A percentile compares a stretch with the other conserved stretches of the same genome.
Evolutionary conservation across 2,329 filamentous ascomycete species (phyloP).

Genomic region (Camptophora hylomeconis): DNA sequence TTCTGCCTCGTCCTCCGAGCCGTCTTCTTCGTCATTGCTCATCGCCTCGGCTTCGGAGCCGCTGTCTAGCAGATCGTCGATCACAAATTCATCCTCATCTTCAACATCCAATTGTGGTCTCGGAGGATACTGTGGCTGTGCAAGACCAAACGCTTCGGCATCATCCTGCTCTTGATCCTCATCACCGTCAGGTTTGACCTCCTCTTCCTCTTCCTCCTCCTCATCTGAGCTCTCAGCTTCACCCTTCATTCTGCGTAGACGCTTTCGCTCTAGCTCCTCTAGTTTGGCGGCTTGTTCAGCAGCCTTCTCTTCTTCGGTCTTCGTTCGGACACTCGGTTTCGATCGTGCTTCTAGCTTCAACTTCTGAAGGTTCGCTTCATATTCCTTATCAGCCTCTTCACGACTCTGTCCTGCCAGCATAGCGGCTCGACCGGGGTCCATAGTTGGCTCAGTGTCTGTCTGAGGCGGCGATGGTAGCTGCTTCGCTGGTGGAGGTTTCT

Average conservation of each 20-base stretch:
- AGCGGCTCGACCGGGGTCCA: constrained; percentile 52
- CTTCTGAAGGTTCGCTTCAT: constrained; percentile 71
- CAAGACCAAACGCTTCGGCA: constrained; percentile 49
- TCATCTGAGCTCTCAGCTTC: constrained; percentile 58
- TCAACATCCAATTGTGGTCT: constrained; percentile 54
- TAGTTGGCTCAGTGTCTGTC: constrained; percentile 31
- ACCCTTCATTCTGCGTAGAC: constrained; percentile 75
- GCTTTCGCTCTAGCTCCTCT: constrained; percentile 69
- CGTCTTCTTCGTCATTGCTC: constrained; percentile 30
- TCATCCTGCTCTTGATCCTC: constrained; percentile 40
- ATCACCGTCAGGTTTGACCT: constrained; percentile 34
- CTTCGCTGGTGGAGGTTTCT: constrained; percentile 41
- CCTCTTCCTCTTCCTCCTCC: constrained; percentile 25
- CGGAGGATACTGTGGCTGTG: constrained; percentile 32
- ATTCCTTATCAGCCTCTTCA: constrained; percentile 65
- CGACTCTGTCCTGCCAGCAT: constrained; percentile 49
- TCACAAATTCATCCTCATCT: constrained; percentile 85
- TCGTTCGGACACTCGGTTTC: constrained; percentile 72
- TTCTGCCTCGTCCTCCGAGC: constrained; percentile 44
- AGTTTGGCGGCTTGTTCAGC: constrained; percentile 65
- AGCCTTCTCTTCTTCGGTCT: constrained; percentile 77
- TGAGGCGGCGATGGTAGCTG: constrained; percentile 32
- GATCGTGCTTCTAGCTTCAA: constrained; percentile 75
- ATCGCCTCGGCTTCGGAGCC: constrained; percentile 45
- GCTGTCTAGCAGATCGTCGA: constrained; percentile 79